Evolutionary conservation across 495 filamentous ascomycete species (phyloP).

Genomic region (Tuber brumale): DNA sequence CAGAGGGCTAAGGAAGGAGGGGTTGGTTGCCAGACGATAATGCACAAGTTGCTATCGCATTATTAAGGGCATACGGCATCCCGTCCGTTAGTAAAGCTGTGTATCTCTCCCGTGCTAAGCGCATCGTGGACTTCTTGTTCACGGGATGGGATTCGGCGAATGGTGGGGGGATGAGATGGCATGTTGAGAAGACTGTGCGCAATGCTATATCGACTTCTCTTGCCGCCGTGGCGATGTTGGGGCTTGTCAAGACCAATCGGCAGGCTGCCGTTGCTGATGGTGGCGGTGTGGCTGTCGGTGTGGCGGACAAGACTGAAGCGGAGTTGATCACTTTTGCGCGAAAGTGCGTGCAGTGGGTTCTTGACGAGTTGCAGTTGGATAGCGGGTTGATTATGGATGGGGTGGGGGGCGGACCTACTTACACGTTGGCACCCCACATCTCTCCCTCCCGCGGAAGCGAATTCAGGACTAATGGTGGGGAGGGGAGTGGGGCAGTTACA

Average conservation of each 20-base stretch:
- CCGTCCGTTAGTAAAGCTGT: conserved; percentile 9
- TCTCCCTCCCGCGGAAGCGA: not conserved
- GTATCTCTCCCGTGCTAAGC: conserved; percentile 27
- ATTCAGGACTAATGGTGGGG: not conserved
- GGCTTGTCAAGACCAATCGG: conserved; percentile 22
- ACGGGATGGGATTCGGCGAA: conserved; percentile 31
- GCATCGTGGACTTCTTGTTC: conserved; percentile 25
- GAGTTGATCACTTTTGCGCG: conserved; percentile 24
- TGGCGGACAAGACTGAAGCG: conserved; percentile 2
- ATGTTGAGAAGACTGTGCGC: conserved; percentile 24
- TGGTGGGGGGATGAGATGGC: conserved; percentile 36
- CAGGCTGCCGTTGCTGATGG: not conserved
- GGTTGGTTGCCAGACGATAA: conserved; percentile 32
- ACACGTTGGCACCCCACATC: conserved; percentile 16
- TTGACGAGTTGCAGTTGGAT: conserved; percentile 23
- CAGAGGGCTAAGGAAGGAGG: not conserved
- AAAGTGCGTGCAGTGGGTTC: conserved; percentile 24
- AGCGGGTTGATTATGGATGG: conserved; percentile 38
- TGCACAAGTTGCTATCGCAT: conserved; percentile 35
- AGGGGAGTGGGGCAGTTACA: conserved; percentile 20
- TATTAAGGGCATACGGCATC: conserved; percentile 33
- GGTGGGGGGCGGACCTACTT: conserved; percentile 30
- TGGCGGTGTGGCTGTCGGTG: not conserved
- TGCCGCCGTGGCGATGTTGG: conserved; percentile 32
- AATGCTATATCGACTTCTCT: conserved; percentile 38